phyloP scores from a whole-genome alignment of 2,329 filamentous ascomycete genomes.

The Microsporum canis region DNA sequence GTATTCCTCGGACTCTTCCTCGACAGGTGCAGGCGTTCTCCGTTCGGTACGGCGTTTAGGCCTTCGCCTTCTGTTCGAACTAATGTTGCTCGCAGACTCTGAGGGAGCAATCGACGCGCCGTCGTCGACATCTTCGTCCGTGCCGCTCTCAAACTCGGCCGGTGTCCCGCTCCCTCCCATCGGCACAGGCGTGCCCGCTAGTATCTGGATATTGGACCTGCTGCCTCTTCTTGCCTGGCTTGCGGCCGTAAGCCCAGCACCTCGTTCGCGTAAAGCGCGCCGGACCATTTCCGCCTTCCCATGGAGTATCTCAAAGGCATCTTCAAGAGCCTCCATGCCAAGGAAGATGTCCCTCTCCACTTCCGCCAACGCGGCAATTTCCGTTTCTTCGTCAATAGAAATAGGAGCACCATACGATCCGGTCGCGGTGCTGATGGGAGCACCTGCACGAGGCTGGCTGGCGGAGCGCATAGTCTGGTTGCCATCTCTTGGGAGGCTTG shows the following conservation, averaged over 20 bases:
- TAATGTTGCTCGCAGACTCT: conserved; percentile 41
- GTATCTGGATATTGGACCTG: conserved; percentile 7
- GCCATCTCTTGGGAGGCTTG: conserved; percentile 16
- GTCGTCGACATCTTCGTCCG: conserved; percentile 37
- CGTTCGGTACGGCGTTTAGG: conserved; percentile 39
- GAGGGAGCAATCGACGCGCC: conserved; percentile 36
- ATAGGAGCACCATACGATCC: conserved; percentile 60
- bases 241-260: conserved; percentile 56
- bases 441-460: conserved; percentile 31
- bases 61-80: conserved; percentile 33
- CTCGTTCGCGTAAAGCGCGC: conserved; percentile 65
- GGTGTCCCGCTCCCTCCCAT: background rate
- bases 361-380: conserved; percentile 80
- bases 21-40: conserved; percentile 38
- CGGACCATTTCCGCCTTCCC: conserved; percentile 71
- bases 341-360: conserved; percentile 86
- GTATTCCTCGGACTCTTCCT: conserved; percentile 37
- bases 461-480: conserved; percentile 29
- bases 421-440: conserved; percentile 41
- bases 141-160: conserved; percentile 18
- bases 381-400: conserved; percentile 84
- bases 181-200: background rate
- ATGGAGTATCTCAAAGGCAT: conserved; percentile 88
- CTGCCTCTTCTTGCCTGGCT: conserved; percentile 34
- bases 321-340: conserved; percentile 88